Percentiles rank a stretch among this genome's conserved stretches.
phyloP scores from a whole-genome alignment of 495 filamentous ascomycete species.

The Penicillium diatomitis region DNA sequence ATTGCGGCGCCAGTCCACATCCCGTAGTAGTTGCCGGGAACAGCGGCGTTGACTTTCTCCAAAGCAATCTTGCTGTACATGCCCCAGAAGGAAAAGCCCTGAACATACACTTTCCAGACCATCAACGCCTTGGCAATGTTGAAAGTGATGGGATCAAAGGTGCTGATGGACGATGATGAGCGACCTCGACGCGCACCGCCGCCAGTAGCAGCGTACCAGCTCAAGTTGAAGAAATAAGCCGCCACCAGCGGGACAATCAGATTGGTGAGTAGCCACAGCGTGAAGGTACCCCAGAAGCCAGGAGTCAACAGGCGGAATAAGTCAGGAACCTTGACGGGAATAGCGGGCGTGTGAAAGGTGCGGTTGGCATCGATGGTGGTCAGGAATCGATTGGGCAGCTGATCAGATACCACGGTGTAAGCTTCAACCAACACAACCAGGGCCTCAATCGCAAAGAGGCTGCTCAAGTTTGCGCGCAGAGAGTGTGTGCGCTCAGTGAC shows the following conservation, averaged over 20 bases:
- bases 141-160: conserved; percentile 80
- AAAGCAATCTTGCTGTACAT: conserved; percentile 49
- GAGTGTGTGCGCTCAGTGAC: conserved; percentile 38
- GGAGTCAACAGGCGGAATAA: conserved; percentile 68
- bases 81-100: conserved; percentile 57
- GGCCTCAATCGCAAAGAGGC: conserved; percentile 55
- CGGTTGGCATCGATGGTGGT: conserved; percentile 58
- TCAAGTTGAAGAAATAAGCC: conserved; percentile 85
- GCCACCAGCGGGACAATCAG: conserved; percentile 57
- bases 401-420: conserved; percentile 33
- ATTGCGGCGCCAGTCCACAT: conserved; percentile 64
- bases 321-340: conserved; percentile 67
- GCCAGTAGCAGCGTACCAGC: conserved; percentile 31
- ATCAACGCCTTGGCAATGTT: conserved; percentile 77
- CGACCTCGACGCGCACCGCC: conserved; percentile 18
- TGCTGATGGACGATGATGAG: conserved; percentile 22
- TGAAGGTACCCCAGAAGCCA: conserved; percentile 73
- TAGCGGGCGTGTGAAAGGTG: conserved; percentile 20
- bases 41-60: conserved; percentile 49
- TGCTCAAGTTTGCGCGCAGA: conserved; percentile 53
- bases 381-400: conserved; percentile 55
- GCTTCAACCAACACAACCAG: conserved; percentile 55
- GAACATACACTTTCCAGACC: conserved; percentile 68
- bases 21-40: conserved; percentile 64
- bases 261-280: conserved; percentile 68